These are phyloP conservation scores for Hanseniaspora pseudoguilliermondii DNA, from an alignment of 805 yeast genomes.

Conservation along the genomic window DNA sequence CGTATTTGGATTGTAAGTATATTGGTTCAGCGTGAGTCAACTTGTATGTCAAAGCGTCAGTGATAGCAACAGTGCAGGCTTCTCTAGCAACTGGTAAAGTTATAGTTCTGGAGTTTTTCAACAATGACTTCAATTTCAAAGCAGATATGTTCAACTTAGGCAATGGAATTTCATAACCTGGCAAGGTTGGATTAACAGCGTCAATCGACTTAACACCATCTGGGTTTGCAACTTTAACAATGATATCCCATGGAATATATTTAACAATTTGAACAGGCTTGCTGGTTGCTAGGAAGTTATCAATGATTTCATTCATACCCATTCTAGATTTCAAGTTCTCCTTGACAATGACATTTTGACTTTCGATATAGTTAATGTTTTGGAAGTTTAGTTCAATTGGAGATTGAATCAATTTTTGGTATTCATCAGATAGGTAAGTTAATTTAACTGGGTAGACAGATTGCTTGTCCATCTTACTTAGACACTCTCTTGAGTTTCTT, in stretches of 20 bases:
- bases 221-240: constrained; percentile 51
- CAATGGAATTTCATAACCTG: constrained; percentile 64
- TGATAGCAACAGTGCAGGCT: constrained; percentile 56
- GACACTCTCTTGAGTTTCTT: constrained; percentile 56
- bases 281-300: constrained; percentile 64
- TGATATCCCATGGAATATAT: constrained; percentile 56
- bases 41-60: constrained; percentile 55
- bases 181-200: constrained; percentile 50
- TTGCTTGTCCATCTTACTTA: constrained; percentile 57
- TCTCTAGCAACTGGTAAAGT: constrained; percentile 61
- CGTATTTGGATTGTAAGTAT: constrained; percentile 75
- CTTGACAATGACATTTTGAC: constrained; percentile 32
- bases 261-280: constrained; percentile 61
- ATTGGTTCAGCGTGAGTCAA: constrained; percentile 53
- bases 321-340: constrained; percentile 52
- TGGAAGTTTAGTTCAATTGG: constrained; percentile 14
- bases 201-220: constrained; percentile 58
- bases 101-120: constrained; percentile 37
- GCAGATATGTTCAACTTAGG: constrained; percentile 62
- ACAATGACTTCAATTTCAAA: constrained; percentile 50
- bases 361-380: constrained; percentile 23
- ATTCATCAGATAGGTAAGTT: constrained; percentile 45
- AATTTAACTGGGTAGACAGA: constrained; percentile 90
- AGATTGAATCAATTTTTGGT: constrained; percentile 22
- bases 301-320: constrained; percentile 68